These are phyloP conservation scores for Sporobolomyces roseus DNA, from an alignment of 768 basidiomycete species.

Conservation along the genomic window DNA sequence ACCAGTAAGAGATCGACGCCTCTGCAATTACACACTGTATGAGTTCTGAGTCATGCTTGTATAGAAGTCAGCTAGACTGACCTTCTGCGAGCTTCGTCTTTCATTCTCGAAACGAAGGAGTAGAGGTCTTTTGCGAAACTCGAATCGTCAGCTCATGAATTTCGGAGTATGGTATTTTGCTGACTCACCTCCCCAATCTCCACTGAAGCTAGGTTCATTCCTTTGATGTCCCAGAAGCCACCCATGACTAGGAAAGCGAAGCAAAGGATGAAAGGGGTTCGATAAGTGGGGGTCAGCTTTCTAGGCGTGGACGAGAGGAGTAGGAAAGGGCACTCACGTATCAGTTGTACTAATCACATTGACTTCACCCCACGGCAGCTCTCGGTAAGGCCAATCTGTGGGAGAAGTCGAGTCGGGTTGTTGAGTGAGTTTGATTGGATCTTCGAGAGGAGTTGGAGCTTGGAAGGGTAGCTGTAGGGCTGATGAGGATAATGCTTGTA, in stretches of 20 bases:
- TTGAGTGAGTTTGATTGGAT: neutral
- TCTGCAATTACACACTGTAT: slow-evolving; percentile 45
- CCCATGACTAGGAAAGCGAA: slow-evolving; percentile 45
- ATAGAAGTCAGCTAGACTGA: slow-evolving; percentile 4
- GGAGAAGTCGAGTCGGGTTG: slow-evolving; percentile 33
- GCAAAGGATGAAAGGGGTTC: neutral
- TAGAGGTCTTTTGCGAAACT: slow-evolving; percentile 70
- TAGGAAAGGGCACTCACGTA: slow-evolving; percentile 48
- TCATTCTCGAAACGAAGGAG: slow-evolving; percentile 81
- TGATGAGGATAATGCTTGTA: neutral
- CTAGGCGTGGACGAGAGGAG: neutral
- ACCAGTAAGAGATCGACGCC: slow-evolving; percentile 79
- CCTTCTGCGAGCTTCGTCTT: slow-evolving; percentile 61
- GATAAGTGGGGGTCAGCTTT: slow-evolving; percentile 7
- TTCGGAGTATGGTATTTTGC: neutral
- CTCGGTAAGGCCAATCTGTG: slow-evolving; percentile 58
- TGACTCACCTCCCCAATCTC: slow-evolving; percentile 45
- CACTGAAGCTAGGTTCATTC: slow-evolving; percentile 67
- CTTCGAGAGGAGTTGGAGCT: neutral
- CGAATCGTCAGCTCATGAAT: slow-evolving; percentile 51
- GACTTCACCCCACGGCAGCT: slow-evolving; percentile 80
- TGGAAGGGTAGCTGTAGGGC: slow-evolving; percentile 10
- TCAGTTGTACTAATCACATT: slow-evolving; percentile 85
- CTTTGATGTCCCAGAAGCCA: slow-evolving; percentile 84
- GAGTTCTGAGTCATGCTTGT: neutral